Conservation (phyloP, 2,329 filamentous ascomycete genomes). For the Penicillium freii region DNA sequence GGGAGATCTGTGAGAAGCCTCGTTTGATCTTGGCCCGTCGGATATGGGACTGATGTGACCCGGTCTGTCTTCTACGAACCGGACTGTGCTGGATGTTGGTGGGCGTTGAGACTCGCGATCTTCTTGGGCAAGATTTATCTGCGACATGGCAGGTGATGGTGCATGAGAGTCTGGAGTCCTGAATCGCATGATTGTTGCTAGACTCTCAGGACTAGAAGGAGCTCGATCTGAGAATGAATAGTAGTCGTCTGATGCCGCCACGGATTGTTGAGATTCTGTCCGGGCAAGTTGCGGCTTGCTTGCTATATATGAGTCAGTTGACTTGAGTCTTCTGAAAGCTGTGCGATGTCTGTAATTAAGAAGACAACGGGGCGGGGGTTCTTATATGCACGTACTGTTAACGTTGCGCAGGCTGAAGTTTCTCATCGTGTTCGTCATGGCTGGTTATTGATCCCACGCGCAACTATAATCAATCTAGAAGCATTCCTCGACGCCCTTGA, state of each 20-base stretch:
- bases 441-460: slow-evolving; percentile 17
- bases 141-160: slow-evolving; percentile 31
- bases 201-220: slow-evolving; percentile 40
- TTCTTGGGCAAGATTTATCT: slow-evolving; percentile 5
- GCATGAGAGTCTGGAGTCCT: slow-evolving; percentile 45
- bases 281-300: slow-evolving; percentile 46
- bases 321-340: slow-evolving; percentile 1
- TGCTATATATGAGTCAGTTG: slow-evolving; percentile 30
- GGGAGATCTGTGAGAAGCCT: slow-evolving; percentile 26
- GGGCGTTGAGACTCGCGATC: slow-evolving; percentile 18
- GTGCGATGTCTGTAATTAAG: neutral
- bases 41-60: slow-evolving; percentile 23
- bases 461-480: slow-evolving; percentile 19
- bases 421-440: slow-evolving; percentile 20
- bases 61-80: slow-evolving; percentile 27
- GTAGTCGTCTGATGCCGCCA: slow-evolving; percentile 50
- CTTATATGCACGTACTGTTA: slow-evolving; percentile 21
- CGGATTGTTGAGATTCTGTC: slow-evolving; percentile 47
- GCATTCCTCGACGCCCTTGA: slow-evolving; percentile 21
- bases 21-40: slow-evolving; percentile 22
- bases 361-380: slow-evolving; percentile 4
- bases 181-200: slow-evolving; percentile 43
- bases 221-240: slow-evolving; percentile 47
- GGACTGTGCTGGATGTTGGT: slow-evolving; percentile 28
- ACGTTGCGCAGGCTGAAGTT: slow-evolving; percentile 28